Evolutionary conservation across 129 eudicot genomes (phyloP).

Genomic region (sunflower (Helianthus annuus)): DNA sequence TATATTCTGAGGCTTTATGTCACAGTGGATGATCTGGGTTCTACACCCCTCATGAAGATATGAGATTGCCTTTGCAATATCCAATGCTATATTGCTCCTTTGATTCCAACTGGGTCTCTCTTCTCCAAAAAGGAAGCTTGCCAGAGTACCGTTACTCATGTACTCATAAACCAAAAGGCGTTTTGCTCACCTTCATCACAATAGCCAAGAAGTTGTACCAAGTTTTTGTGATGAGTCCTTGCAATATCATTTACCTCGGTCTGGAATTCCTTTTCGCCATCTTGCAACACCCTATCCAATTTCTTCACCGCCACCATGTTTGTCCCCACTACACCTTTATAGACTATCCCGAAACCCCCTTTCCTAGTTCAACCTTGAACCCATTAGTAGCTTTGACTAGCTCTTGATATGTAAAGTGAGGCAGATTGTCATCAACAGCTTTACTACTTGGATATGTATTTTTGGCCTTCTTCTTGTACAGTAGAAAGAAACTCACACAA

Average conservation of each 20-base stretch:
- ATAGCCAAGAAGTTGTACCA: conserved; percentile 49
- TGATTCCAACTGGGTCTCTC: conserved; percentile 37
- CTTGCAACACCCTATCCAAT: conserved; percentile 32
- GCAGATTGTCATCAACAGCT: conserved; percentile 17
- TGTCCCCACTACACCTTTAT: conserved; percentile 36
- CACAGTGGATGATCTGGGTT: conserved; percentile 58
- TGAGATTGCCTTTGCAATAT: conserved; percentile 37
- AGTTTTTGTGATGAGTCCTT: conserved; percentile 52
- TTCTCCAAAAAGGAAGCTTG: conserved; percentile 35
- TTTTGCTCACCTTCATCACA: conserved; percentile 47
- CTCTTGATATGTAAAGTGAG: conserved; percentile 44
- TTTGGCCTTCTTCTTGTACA: conserved; percentile 28
- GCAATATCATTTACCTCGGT: conserved; percentile 44
- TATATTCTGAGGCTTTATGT: conserved; percentile 64
- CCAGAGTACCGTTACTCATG: conserved; percentile 57
- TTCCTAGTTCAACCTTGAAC: conserved; percentile 45
- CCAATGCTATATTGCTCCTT: conserved; percentile 37
- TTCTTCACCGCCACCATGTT: conserved; percentile 39
- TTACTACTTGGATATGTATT: background rate
- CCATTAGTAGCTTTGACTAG: conserved; percentile 50
- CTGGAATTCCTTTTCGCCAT: conserved; percentile 39
- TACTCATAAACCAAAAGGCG: conserved; percentile 48
- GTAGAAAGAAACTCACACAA: conserved; percentile 34
- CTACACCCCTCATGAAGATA: conserved; percentile 64
- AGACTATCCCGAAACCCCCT: conserved; percentile 39